Evolutionary conservation across 2,329 filamentous ascomycete species (phyloP).

Genomic region (Diaporthe citri): DNA sequence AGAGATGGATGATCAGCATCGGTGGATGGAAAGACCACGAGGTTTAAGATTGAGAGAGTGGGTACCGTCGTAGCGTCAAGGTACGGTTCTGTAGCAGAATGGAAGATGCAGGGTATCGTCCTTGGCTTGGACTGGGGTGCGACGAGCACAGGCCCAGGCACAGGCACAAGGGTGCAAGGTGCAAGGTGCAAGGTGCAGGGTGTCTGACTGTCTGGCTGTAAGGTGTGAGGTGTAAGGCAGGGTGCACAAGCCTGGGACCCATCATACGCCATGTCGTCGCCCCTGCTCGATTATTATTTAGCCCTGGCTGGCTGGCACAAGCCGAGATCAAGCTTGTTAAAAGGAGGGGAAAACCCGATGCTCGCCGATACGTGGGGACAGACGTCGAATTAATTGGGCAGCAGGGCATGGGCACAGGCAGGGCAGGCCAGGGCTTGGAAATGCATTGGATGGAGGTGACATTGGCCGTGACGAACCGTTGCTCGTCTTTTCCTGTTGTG

Average conservation of each 20-base stretch:
- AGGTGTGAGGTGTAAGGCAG: not conserved
- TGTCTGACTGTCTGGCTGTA: not conserved
- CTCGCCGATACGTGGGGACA: conserved; percentile 21
- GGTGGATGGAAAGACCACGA: conserved; percentile 32
- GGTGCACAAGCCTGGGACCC: conserved; percentile 24
- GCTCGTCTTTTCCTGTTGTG: not conserved
- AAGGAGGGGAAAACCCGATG: conserved; percentile 10
- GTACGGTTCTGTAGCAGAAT: conserved; percentile 21
- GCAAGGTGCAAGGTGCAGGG: not conserved
- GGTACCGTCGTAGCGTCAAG: conserved; percentile 26
- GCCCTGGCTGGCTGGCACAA: conserved; percentile 15
- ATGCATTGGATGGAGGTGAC: conserved; percentile 18
- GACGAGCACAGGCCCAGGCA: conserved; percentile 29
- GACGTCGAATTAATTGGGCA: conserved; percentile 23
- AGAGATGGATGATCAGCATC: conserved; percentile 10
- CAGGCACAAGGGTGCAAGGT: conserved; percentile 18
- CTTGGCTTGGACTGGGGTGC: conserved; percentile 2
- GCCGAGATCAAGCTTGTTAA: conserved; percentile 15
- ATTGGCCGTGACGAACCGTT: conserved; percentile 17
- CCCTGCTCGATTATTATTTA: conserved; percentile 8
- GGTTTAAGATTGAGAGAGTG: conserved; percentile 34
- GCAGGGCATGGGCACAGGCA: conserved; percentile 11
- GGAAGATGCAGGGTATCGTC: conserved; percentile 13
- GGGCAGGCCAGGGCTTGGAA: conserved; percentile 8
- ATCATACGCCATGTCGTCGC: conserved; percentile 23